A percentile compares a stretch with the other conserved stretches of the same genome.
phyloP scores from a whole-genome alignment of 768 basidiomycete species.

The Pleurotus djamor region DNA sequence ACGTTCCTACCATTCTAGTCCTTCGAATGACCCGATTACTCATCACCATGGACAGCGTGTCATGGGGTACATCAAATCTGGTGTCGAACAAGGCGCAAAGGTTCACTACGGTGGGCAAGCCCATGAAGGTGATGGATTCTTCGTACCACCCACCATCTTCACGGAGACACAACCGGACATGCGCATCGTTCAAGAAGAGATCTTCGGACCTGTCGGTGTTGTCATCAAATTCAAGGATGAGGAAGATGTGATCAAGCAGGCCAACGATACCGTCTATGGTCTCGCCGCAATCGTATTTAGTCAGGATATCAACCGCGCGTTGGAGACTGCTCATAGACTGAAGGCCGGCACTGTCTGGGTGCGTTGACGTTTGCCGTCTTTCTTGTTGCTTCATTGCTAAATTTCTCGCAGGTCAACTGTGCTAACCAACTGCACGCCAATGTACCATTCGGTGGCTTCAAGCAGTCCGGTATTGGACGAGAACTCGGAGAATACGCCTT shows the following conservation, averaged over 20 bases:
- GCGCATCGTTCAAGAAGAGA: slow-evolving; percentile 68
- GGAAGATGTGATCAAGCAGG: slow-evolving; percentile 63
- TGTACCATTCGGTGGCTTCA: slow-evolving; percentile 85
- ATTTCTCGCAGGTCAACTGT: slow-evolving; percentile 38
- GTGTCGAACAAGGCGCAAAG: slow-evolving; percentile 65
- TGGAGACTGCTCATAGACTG: slow-evolving; percentile 69
- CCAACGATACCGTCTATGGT: slow-evolving; percentile 88
- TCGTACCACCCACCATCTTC: slow-evolving; percentile 61
- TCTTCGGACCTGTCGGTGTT: slow-evolving; percentile 75
- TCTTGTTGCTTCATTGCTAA: background rate
- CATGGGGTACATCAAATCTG: slow-evolving; percentile 68
- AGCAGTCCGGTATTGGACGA: slow-evolving; percentile 79
- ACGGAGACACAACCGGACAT: slow-evolving; percentile 58
- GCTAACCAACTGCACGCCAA: slow-evolving; percentile 47
- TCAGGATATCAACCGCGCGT: slow-evolving; percentile 70
- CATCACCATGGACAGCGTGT: slow-evolving; percentile 42
- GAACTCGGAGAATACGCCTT: slow-evolving; percentile 81
- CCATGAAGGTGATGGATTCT: slow-evolving; percentile 57
- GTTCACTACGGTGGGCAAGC: slow-evolving; percentile 59
- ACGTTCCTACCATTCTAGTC: slow-evolving; percentile 21
- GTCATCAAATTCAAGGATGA: slow-evolving; percentile 65
- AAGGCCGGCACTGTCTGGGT: slow-evolving; percentile 84
- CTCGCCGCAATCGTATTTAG: slow-evolving; percentile 89
- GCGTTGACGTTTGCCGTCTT: slow-evolving; percentile 2
- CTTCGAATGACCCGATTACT: background rate